These are phyloP conservation scores for Dioscorea zingiberensis DNA, from an alignment of 106 monocot genomes.

Conservation along the genomic window DNA sequence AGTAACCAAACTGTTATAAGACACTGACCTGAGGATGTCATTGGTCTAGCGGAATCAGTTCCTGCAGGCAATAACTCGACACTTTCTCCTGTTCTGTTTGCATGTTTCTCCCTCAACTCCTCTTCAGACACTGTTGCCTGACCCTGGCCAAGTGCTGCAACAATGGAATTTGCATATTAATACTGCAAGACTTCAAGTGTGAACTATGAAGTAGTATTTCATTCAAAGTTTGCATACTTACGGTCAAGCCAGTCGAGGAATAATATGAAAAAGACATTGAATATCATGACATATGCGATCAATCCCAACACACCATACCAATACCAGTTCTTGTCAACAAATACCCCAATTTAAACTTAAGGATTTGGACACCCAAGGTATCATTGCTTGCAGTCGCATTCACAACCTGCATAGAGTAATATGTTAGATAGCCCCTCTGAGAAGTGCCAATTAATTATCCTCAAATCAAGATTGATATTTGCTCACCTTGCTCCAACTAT, in stretches of 20 bases:
- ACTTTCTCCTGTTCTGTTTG: constrained; percentile 42
- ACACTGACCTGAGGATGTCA: constrained; percentile 1
- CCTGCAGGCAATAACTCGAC: constrained; percentile 13
- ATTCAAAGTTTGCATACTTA: constrained; percentile 26
- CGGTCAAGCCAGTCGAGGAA: constrained; percentile 53
- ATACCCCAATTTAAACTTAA: constrained; percentile 51
- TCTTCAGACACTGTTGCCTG: constrained; percentile 61
- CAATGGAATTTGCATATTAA: neutral
- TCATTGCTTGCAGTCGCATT: constrained; percentile 1
- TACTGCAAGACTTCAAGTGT: too few species aligned
- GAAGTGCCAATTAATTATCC: too few species aligned
- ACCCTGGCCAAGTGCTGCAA: constrained; percentile 56
- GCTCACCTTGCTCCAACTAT: constrained; percentile 50
- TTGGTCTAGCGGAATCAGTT: neutral
- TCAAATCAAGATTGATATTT: neutral
- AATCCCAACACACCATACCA: constrained; percentile 63
- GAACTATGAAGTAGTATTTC: too few species aligned
- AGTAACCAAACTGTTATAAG: neutral
- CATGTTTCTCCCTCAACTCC: constrained; percentile 34
- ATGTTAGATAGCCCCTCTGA: too few species aligned
- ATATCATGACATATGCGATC: constrained; percentile 50
- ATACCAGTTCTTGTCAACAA: constrained; percentile 60
- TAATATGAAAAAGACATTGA: constrained; percentile 52
- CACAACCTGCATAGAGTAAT: constrained; percentile 14
- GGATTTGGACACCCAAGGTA: constrained; percentile 41